phyloP scores from a whole-genome alignment of 139 green algal genomes.

The Diplosphaera chodatii region DNA sequence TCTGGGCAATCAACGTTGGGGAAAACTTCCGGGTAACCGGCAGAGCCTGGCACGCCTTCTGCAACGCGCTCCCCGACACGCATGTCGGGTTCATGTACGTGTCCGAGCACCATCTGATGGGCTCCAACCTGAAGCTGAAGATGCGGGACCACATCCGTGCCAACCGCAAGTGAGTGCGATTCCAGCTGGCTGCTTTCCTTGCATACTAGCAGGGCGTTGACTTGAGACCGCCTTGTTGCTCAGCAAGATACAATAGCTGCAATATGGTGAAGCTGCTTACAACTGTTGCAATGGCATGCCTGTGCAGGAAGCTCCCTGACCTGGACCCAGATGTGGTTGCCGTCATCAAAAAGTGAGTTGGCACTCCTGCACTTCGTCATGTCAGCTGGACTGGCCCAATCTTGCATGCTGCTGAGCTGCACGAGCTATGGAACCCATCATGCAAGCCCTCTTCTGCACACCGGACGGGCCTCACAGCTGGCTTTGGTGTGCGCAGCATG shows the following conservation, averaged over 20 bases:
- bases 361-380: not conserved
- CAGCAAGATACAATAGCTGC: too few species aligned
- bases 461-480: too few species aligned
- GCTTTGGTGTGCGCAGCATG: not conserved
- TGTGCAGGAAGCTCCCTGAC: not conserved
- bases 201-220: too few species aligned
- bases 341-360: not conserved
- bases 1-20: constrained; percentile 59
- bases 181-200: too few species aligned
- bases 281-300: too few species aligned
- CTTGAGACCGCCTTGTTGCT: too few species aligned
- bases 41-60: constrained; percentile 23
- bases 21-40: constrained; percentile 52
- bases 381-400: not conserved
- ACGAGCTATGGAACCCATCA: too few species aligned
- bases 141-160: constrained; percentile 48
- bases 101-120: constrained; percentile 46
- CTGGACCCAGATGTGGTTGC: not conserved
- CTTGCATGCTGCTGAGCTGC: too few species aligned
- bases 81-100: constrained; percentile 28
- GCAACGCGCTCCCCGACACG: constrained; percentile 33
- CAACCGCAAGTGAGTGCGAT: constrained; percentile 33
- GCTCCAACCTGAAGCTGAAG: constrained; percentile 37
- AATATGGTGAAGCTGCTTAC: too few species aligned
- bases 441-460: too few species aligned